These are phyloP conservation scores for Pyrenula aspistea DNA, from an alignment of 495 filamentous ascomycete genomes.

Conservation along the genomic window DNA sequence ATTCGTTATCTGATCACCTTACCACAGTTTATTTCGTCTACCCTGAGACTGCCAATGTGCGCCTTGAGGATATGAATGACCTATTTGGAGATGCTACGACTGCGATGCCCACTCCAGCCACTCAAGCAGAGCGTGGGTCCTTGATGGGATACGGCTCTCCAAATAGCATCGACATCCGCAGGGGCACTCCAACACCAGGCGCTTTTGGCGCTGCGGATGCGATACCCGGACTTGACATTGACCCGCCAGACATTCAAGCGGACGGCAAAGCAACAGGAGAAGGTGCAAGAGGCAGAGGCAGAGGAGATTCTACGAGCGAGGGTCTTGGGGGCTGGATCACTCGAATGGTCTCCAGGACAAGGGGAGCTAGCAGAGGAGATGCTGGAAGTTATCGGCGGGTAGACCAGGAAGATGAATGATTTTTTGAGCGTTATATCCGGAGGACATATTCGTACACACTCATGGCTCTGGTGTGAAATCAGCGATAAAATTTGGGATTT, in stretches of 20 bases:
- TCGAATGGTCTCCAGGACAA: slow-evolving; percentile 44
- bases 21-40: slow-evolving; percentile 87
- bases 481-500: neutral
- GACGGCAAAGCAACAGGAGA: slow-evolving; percentile 33
- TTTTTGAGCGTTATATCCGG: slow-evolving; percentile 12
- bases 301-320: slow-evolving; percentile 28
- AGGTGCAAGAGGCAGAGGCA: slow-evolving; percentile 15
- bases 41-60: slow-evolving; percentile 88
- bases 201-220: slow-evolving; percentile 43
- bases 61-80: slow-evolving; percentile 89
- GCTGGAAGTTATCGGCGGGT: slow-evolving; percentile 52
- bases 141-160: slow-evolving; percentile 63
- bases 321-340: slow-evolving; percentile 61
- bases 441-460: neutral
- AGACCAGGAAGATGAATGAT: slow-evolving; percentile 48
- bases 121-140: slow-evolving; percentile 61
- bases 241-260: slow-evolving; percentile 44
- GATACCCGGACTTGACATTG: slow-evolving; percentile 63
- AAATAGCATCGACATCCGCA: slow-evolving; percentile 62
- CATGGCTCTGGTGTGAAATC: neutral
- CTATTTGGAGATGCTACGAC: slow-evolving; percentile 85
- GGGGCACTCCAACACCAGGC: slow-evolving; percentile 22
- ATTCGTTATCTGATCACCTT: slow-evolving; percentile 9
- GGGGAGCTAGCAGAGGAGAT: slow-evolving; percentile 27
- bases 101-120: slow-evolving; percentile 57